Evolutionary conservation across 768 basidiomycete species (phyloP).

Genomic region (Chiua virens): DNA sequence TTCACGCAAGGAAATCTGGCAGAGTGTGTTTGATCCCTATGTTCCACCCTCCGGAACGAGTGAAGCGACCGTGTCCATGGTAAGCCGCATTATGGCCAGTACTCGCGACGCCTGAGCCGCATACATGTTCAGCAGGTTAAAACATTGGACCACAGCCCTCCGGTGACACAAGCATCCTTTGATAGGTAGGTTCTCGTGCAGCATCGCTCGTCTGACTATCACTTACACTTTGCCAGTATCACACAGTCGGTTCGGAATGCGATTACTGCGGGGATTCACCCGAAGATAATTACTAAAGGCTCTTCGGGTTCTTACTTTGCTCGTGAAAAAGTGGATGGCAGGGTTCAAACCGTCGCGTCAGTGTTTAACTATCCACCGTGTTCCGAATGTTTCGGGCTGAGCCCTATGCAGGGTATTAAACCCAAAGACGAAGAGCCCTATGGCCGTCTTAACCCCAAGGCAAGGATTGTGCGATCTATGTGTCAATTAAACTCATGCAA

Average conservation of each 20-base stretch:
- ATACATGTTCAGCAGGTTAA: constrained; percentile 48
- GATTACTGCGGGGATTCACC: constrained; percentile 77
- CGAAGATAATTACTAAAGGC: constrained; percentile 88
- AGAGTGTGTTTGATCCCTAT: constrained; percentile 76
- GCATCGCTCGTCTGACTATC: background rate
- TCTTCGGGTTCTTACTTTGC: constrained; percentile 92
- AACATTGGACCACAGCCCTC: constrained; percentile 77
- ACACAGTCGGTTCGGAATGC: constrained; percentile 66
- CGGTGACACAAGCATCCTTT: constrained; percentile 74
- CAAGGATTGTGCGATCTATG: constrained; percentile 19
- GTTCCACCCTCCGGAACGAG: constrained; percentile 35
- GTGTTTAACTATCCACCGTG: constrained; percentile 24
- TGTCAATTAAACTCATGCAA: constrained; percentile 1
- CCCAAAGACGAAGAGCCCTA: constrained; percentile 92
- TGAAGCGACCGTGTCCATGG: constrained; percentile 20
- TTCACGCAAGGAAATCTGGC: constrained; percentile 71
- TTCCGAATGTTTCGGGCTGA: constrained; percentile 3
- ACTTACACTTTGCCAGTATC: constrained; percentile 40
- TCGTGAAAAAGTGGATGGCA: constrained; percentile 74
- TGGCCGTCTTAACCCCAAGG: constrained; percentile 85
- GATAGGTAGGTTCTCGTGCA: constrained; percentile 50
- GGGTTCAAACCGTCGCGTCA: constrained; percentile 78
- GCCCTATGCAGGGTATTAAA: constrained; percentile 70
- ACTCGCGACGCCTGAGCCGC: background rate
- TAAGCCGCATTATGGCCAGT: constrained; percentile 8